A percentile compares a stretch with the other conserved stretches of the same genome.
These are phyloP conservation scores for Spizellomyces punctatus DNA, from an alignment of 192 early-diverging fungal genomes.

Conservation along the genomic window DNA sequence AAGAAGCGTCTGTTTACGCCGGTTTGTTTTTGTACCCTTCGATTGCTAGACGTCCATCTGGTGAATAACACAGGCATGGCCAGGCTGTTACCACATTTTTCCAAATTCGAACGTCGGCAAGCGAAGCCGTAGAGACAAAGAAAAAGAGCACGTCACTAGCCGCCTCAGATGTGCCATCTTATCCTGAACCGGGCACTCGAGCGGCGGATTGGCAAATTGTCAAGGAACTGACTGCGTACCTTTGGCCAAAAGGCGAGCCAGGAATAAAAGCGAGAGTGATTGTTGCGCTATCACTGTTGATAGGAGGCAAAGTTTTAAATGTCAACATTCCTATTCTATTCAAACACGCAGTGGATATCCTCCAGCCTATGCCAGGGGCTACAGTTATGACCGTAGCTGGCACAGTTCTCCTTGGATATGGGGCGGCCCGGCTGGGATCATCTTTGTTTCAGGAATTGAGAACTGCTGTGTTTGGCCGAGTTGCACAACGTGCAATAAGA, in stretches of 20 bases:
- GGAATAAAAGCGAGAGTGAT: constrained; percentile 88
- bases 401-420: constrained; percentile 95
- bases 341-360: constrained; percentile 87
- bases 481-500: constrained; percentile 92
- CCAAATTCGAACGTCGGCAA: no score
- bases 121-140: no score
- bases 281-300: constrained; percentile 76
- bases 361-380: constrained; percentile 69
- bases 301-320: constrained; percentile 77
- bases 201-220: constrained; percentile 61
- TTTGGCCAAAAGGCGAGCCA: constrained; percentile 91
- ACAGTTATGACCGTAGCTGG: constrained; percentile 80
- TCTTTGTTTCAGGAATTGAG: constrained; percentile 84
- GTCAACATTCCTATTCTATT: constrained; percentile 96
- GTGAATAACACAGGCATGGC: no score
- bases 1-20: no score
- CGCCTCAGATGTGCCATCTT: background rate
- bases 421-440: constrained; percentile 83
- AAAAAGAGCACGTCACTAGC: no score
- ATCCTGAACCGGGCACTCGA: constrained; percentile 20
- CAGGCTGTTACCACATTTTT: no score
- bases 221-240: constrained; percentile 70
- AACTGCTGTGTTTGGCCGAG: constrained; percentile 91
- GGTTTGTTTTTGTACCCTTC: no score
- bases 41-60: no score